Conservation (phyloP, 768 basidiomycete species). For the Collybia mongolica region DNA sequence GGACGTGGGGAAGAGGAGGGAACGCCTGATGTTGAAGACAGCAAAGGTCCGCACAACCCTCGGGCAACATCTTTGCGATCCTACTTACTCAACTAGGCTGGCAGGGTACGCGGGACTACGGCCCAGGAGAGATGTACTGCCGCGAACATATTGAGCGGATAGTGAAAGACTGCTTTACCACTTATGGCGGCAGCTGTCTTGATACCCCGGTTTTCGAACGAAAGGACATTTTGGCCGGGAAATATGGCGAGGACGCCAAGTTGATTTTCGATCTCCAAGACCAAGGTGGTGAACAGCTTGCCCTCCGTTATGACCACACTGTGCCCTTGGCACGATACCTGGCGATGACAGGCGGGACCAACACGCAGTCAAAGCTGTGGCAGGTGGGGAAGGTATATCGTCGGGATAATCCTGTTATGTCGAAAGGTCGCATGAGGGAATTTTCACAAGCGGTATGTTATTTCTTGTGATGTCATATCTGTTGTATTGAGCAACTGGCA, state of each 20-base stretch:
- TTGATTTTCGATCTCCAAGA: slow-evolving; percentile 97
- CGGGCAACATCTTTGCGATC: not conserved
- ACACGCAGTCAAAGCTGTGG: slow-evolving; percentile 80
- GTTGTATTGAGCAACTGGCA: slow-evolving; percentile 24
- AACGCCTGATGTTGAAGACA: slow-evolving; percentile 81
- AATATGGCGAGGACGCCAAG: slow-evolving; percentile 97
- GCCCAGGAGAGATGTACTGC: slow-evolving; percentile 89
- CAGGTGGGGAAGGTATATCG: slow-evolving; percentile 99
- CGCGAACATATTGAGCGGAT: slow-evolving; percentile 87
- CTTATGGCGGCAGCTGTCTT: slow-evolving; percentile 87
- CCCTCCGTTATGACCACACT: slow-evolving; percentile 93
- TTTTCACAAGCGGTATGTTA: slow-evolving; percentile 88
- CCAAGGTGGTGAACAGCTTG: slow-evolving; percentile 96
- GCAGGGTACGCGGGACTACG: slow-evolving; percentile 94
- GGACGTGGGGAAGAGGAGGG: slow-evolving; percentile 51
- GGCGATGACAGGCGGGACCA: slow-evolving; percentile 90
- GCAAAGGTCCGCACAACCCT: slow-evolving; percentile 66
- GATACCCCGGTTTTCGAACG: slow-evolving; percentile 99
- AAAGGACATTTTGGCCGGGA: slow-evolving; percentile 92
- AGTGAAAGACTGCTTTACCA: slow-evolving; percentile 84
- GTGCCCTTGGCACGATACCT: slow-evolving; percentile 95
- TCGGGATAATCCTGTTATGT: slow-evolving; percentile 95
- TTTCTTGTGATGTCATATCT: not conserved
- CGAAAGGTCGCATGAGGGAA: slow-evolving; percentile 97
- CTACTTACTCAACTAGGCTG: slow-evolving; percentile 16